Conservation (phyloP, 192 early-diverging fungal species). For the Coemansia sp. region DNA sequence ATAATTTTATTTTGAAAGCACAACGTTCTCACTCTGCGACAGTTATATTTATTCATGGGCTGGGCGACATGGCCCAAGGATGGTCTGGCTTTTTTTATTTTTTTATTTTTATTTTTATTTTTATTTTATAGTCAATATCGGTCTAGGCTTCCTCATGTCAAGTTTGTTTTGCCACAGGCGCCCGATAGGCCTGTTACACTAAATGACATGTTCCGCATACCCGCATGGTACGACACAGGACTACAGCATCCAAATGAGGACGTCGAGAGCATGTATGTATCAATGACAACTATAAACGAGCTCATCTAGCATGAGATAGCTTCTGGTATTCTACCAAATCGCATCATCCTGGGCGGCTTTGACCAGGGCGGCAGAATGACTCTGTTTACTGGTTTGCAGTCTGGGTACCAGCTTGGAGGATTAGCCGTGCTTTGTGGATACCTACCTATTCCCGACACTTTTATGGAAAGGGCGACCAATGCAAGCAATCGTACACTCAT, state of each 20-base stretch:
- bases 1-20: slow-evolving; percentile 49
- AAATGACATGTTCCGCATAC: slow-evolving; percentile 81
- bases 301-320: slow-evolving; percentile 78
- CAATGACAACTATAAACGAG: slow-evolving; percentile 60
- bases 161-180: slow-evolving; percentile 90
- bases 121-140: too few relatives aligned
- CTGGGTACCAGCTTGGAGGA: slow-evolving; percentile 68
- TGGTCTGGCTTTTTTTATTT: too few relatives aligned
- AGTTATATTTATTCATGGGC: slow-evolving; percentile 80
- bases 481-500: slow-evolving; percentile 73
- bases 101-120: too few relatives aligned
- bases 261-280: slow-evolving; percentile 66
- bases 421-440: slow-evolving; percentile 80
- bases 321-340: slow-evolving; percentile 70
- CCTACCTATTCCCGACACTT: slow-evolving; percentile 59
- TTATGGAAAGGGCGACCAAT: slow-evolving; percentile 57
- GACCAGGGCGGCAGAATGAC: slow-evolving; percentile 86
- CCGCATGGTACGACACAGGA: slow-evolving; percentile 94
- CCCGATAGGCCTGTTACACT: slow-evolving; percentile 66
- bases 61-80: slow-evolving; percentile 68
- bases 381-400: slow-evolving; percentile 69
- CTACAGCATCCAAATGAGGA: too few relatives aligned
- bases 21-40: slow-evolving; percentile 69
- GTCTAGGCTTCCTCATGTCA: slow-evolving; percentile 81
- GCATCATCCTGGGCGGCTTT: slow-evolving; percentile 93